phyloP scores from a whole-genome alignment of 2,329 filamentous ascomycete genomes.

The Fusarium mangiferae region DNA sequence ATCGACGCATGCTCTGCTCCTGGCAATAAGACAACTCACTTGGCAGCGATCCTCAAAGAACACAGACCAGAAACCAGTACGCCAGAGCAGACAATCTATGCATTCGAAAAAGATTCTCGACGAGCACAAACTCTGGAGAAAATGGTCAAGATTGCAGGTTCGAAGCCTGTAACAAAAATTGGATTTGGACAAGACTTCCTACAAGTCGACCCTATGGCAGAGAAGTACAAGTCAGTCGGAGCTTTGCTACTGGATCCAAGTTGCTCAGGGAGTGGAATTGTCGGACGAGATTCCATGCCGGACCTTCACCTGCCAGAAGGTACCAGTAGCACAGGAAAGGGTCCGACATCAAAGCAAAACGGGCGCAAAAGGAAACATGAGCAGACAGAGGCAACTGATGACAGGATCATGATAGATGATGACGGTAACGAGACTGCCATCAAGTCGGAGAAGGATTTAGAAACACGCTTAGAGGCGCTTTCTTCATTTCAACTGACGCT shows the following conservation, averaged over 20 bases:
- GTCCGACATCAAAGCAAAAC: conserved; percentile 32
- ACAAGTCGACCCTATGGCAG: conserved; percentile 72
- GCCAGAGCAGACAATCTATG: conserved; percentile 66
- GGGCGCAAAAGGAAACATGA: conserved; percentile 60
- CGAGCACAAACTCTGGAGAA: conserved; percentile 81
- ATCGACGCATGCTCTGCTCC: conserved; percentile 96
- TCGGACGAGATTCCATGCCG: conserved; percentile 84
- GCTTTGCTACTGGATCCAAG: conserved; percentile 90
- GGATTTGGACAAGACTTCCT: conserved; percentile 84
- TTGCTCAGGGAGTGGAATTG: conserved; percentile 94
- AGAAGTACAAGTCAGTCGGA: conserved; percentile 75
- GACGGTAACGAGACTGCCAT: conserved; percentile 66
- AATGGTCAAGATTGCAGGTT: conserved; percentile 85
- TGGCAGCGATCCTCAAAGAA: conserved; percentile 76
- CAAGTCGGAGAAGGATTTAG: conserved; percentile 65
- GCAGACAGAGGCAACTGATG: conserved; percentile 46
- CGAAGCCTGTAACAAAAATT: conserved; percentile 72
- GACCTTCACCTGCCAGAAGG: conserved; percentile 67
- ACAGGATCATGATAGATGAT: conserved; percentile 63
- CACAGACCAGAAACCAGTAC: conserved; percentile 52
- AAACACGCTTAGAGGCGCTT: conserved; percentile 75
- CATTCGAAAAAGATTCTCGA: conserved; percentile 79
- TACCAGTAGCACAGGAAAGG: conserved; percentile 34
- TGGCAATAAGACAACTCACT: conserved; percentile 96
- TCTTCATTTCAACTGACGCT: conserved; percentile 85